These are phyloP conservation scores for Pholiota microspora DNA, from an alignment of 768 basidiomycete species.

Conservation along the genomic window DNA sequence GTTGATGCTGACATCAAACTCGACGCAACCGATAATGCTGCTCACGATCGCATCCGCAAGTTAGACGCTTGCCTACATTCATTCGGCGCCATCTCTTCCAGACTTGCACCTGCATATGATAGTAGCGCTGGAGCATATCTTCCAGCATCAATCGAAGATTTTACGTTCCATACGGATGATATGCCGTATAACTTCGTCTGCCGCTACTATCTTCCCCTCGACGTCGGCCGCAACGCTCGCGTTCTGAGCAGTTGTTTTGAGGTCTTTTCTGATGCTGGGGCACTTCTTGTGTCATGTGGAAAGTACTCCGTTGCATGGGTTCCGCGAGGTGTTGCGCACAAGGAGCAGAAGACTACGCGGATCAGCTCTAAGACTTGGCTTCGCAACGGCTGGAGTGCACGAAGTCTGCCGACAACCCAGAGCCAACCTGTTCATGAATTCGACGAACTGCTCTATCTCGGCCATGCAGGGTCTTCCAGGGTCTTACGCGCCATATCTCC, in stretches of 20 bases:
- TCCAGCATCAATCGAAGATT: conserved; percentile 31
- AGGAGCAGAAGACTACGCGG: conserved; percentile 15
- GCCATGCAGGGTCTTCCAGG: conserved; percentile 15
- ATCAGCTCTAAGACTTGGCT: conserved; percentile 16
- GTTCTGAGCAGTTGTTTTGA: conserved; percentile 28
- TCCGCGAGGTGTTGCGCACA: conserved; percentile 27
- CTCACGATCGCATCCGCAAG: conserved; percentile 31
- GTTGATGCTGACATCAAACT: conserved; percentile 28
- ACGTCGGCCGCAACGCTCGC: conserved; percentile 24
- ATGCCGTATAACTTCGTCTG: conserved; percentile 31
- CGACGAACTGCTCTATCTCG: conserved; percentile 23
- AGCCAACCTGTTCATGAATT: conserved; percentile 12
- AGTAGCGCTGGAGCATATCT: conserved; percentile 28
- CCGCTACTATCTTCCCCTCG: conserved; percentile 31
- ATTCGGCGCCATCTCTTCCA: conserved; percentile 27
- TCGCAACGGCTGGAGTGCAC: conserved; percentile 21
- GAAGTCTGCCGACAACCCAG: conserved; percentile 11
- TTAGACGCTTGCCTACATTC: conserved; percentile 34
- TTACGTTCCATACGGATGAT: conserved; percentile 23
- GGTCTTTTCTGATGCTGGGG: conserved; percentile 26
- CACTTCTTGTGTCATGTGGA: conserved; percentile 28
- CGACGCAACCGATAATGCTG: conserved; percentile 17
- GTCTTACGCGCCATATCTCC: conserved; percentile 16
- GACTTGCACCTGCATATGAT: conserved; percentile 20
- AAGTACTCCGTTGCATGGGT: conserved; percentile 34